Evolutionary conservation across 352 stramenopile species (phyloP).

Genomic region (Globisporangium megalacanthum): DNA sequence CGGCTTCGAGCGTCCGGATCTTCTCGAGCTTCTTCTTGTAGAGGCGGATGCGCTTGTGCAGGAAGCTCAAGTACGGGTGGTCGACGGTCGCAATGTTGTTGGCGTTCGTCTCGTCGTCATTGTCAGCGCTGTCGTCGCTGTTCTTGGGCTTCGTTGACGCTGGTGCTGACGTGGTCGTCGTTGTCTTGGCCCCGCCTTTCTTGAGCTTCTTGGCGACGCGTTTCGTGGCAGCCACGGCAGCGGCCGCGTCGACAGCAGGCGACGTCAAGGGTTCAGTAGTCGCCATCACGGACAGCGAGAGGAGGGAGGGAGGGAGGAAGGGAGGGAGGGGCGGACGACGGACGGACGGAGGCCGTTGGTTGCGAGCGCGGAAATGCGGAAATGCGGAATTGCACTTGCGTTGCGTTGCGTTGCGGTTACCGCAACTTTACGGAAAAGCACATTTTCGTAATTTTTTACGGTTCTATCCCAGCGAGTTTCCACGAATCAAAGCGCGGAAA

Average conservation of each 20-base stretch:
- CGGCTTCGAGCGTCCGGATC: conserved; percentile 58
- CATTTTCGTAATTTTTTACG: background rate
- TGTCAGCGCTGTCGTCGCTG: conserved; percentile 17
- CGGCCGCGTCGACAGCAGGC: background rate
- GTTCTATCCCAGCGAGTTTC: too few relatives aligned
- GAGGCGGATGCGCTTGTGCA: conserved; percentile 78
- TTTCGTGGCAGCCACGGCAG: conserved; percentile 12
- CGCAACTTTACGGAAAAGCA: background rate
- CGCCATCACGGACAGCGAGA: background rate
- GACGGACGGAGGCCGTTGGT: background rate
- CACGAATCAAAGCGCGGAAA: conserved; percentile 9
- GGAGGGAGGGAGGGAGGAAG: background rate
- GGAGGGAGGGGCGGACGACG: too few relatives aligned
- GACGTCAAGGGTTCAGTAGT: background rate
- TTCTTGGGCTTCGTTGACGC: background rate
- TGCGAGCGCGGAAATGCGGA: background rate
- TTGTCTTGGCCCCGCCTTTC: conserved; percentile 7
- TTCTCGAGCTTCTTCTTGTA: conserved; percentile 87
- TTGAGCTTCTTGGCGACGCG: conserved; percentile 28
- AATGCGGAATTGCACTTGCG: background rate
- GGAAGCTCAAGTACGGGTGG: conserved; percentile 74
- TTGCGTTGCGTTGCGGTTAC: background rate
- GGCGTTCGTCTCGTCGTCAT: conserved; percentile 22
- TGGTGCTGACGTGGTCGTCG: background rate
- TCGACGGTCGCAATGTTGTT: conserved; percentile 41